These are phyloP conservation scores for Adansonia gregorii DNA, from an alignment of 441 rosid species.

Conservation along the genomic window DNA sequence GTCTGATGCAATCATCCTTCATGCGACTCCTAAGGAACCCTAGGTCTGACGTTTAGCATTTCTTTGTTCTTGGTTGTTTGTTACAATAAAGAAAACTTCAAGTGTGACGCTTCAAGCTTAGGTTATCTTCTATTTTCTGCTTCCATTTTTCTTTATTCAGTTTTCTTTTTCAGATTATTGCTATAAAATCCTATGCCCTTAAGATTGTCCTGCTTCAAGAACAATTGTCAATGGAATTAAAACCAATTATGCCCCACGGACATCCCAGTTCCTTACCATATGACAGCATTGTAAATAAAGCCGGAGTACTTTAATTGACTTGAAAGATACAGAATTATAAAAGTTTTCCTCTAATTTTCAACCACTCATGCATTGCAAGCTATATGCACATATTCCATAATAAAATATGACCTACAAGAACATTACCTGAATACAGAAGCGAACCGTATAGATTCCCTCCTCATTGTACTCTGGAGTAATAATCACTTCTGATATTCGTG, in stretches of 20 bases:
- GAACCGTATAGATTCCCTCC: conserved; percentile 99
- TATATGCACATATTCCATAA: background rate
- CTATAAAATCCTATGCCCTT: conserved; percentile 4
- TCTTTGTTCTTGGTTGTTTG: background rate
- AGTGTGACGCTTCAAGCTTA: background rate
- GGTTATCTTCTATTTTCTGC: background rate
- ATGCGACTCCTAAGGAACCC: background rate
- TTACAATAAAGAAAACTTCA: background rate
- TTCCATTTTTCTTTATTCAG: background rate
- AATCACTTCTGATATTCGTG: conserved; percentile 94
- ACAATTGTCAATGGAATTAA: conserved; percentile 1
- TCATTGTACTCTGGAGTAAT: conserved; percentile 98
- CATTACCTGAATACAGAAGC: conserved; percentile 98
- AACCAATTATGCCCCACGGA: background rate
- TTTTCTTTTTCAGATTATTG: conserved; percentile 7
- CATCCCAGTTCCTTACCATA: conserved; percentile 6
- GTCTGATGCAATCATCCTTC: conserved; percentile 13
- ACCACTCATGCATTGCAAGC: background rate
- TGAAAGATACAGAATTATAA: background rate
- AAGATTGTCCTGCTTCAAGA: background rate
- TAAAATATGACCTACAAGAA: conserved; percentile 16
- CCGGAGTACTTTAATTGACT: background rate
- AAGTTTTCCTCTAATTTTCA: conserved; percentile 2
- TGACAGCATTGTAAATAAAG: conserved; percentile 8
- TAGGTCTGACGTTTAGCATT: background rate